Evolutionary conservation across 192 early-diverging fungal genomes (phyloP).

Genomic region (Linnemannia zychae): DNA sequence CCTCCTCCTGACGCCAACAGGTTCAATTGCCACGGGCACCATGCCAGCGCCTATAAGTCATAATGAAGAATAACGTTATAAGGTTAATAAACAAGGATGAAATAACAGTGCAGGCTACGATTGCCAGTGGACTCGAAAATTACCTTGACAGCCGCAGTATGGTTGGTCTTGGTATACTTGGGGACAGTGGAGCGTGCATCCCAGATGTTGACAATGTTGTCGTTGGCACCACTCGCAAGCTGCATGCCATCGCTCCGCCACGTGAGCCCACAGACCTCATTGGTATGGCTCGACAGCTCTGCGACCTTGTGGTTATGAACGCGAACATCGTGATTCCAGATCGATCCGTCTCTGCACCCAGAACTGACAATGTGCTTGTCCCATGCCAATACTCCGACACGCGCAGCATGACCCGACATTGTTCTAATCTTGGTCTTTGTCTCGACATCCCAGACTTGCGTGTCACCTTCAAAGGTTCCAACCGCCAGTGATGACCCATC

Average conservation of each 20-base stretch:
- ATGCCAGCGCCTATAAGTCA: conserved; percentile 82
- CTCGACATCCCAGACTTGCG: conserved; percentile 93
- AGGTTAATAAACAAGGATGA: background rate
- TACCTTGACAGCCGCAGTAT: conserved; percentile 93
- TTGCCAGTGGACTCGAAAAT: too few species aligned
- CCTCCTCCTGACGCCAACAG: conserved; percentile 94
- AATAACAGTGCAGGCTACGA: too few species aligned
- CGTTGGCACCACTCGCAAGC: conserved; percentile 96
- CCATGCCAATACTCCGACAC: conserved; percentile 92
- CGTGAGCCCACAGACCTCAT: conserved; percentile 89
- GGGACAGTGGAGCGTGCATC: conserved; percentile 78
- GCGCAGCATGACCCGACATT: conserved; percentile 83
- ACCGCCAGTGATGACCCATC: conserved; percentile 78
- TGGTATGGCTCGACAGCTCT: conserved; percentile 78
- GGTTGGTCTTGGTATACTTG: conserved; percentile 77
- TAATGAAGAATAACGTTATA: conserved; percentile 46
- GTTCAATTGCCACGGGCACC: conserved; percentile 93
- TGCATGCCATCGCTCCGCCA: conserved; percentile 85
- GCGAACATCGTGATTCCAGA: conserved; percentile 97
- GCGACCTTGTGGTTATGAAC: conserved; percentile 83
- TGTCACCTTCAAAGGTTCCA: conserved; percentile 83
- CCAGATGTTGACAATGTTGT: conserved; percentile 93
- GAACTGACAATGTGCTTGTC: conserved; percentile 84
- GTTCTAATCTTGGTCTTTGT: conserved; percentile 79
- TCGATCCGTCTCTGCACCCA: conserved; percentile 90